These are phyloP conservation scores for Diutina ranongensis DNA, from an alignment of 1,139 yeast genomes.

Conservation along the genomic window DNA sequence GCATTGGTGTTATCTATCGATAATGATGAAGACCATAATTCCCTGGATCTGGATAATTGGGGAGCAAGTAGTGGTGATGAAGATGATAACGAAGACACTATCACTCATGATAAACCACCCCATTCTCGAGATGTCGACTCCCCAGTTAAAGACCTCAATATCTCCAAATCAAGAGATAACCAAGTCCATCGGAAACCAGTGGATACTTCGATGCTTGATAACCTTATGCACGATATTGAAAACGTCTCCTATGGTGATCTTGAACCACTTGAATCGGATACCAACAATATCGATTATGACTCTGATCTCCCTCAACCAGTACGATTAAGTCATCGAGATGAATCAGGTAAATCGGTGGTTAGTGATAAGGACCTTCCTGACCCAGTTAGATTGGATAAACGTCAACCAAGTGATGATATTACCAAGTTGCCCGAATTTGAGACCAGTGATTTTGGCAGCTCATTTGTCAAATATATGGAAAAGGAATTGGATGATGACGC, in stretches of 20 bases:
- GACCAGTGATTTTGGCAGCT: neutral
- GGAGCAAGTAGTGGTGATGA: neutral
- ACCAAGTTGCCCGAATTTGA: neutral
- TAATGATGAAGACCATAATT: neutral
- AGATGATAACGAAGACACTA: neutral
- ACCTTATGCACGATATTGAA: constrained; percentile 4
- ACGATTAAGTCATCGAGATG: neutral
- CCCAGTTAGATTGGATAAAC: neutral
- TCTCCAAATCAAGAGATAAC: neutral
- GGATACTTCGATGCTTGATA: constrained; percentile 3
- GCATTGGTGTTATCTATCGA: neutral
- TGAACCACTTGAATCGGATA: neutral
- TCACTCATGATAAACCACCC: too few relatives aligned
- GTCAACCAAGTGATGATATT: neutral
- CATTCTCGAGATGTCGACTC: neutral
- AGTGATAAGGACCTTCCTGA: too few relatives aligned
- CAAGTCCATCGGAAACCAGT: neutral
- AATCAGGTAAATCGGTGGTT: neutral
- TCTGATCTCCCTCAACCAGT: neutral
- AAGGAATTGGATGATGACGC: neutral
- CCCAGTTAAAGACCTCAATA: neutral
- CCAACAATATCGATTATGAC: neutral
- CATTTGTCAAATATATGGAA: constrained; percentile 2
- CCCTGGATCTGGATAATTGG: constrained; percentile 5
- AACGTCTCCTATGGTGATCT: constrained; percentile 5